Percentiles rank a stretch among this genome's conserved stretches.
phyloP scores from a whole-genome alignment of 257 asterid species.

The Eustoma russellianum region DNA sequence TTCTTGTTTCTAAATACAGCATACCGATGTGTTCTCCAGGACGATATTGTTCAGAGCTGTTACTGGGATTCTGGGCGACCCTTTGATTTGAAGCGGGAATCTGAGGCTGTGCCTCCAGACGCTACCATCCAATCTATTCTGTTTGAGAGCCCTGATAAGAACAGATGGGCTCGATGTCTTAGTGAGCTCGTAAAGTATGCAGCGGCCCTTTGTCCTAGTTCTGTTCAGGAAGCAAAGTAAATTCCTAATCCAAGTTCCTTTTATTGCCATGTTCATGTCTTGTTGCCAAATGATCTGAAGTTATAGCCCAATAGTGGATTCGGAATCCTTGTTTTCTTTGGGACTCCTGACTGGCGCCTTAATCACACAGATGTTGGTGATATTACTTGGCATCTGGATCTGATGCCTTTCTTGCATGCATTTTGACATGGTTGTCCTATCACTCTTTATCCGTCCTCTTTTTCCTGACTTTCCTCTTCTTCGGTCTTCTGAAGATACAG shows the following conservation, averaged over 20 bases:
- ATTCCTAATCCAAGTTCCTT: background rate
- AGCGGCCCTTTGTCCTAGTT: conserved; percentile 87
- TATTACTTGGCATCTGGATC: background rate
- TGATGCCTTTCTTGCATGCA: too few relatives aligned
- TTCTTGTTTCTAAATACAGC: conserved; percentile 6
- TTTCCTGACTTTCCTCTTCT: background rate
- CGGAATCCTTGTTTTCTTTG: background rate
- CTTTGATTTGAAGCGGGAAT: conserved; percentile 86
- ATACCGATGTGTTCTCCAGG: conserved; percentile 37
- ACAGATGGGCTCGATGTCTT: conserved; percentile 96
- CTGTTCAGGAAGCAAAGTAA: conserved; percentile 95
- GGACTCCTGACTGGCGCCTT: background rate
- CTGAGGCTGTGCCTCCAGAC: conserved; percentile 93
- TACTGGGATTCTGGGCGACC: conserved; percentile 96
- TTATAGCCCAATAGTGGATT: background rate
- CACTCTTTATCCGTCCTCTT: conserved; percentile 1
- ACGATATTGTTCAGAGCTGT: conserved; percentile 98
- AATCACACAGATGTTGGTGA: background rate
- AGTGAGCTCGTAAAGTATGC: conserved; percentile 93
- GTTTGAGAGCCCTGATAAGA: conserved; percentile 95
- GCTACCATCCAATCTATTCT: conserved; percentile 87
- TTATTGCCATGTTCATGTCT: background rate
- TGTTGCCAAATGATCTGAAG: background rate
- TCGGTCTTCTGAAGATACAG: too few relatives aligned
- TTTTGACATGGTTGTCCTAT: too few relatives aligned